These are phyloP conservation scores for Cystobasidium pallidum DNA, from an alignment of 1,284 basidiomycete genomes.

Conservation along the genomic window DNA sequence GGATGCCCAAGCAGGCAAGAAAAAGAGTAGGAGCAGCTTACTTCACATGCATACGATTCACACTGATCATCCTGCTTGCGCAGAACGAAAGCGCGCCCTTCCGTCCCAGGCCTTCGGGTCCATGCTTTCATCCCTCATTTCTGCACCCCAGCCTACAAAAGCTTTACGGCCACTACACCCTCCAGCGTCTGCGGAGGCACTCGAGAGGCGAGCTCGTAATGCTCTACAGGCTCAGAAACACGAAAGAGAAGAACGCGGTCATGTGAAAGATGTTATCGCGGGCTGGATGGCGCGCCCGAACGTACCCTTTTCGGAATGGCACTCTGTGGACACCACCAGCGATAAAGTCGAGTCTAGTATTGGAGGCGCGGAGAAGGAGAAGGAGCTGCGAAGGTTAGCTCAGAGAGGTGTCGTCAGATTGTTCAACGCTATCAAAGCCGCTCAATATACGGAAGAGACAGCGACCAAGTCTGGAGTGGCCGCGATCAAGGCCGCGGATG, in stretches of 20 bases:
- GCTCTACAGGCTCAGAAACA: constrained; percentile 51
- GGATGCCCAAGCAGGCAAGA: constrained; percentile 43
- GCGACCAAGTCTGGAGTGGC: constrained; percentile 45
- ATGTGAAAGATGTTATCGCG: constrained; percentile 54
- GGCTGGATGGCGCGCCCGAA: constrained; percentile 54
- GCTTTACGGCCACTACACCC: constrained; percentile 26
- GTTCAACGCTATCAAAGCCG: constrained; percentile 55
- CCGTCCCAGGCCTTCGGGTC: constrained; percentile 41
- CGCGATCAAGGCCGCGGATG: constrained; percentile 47
- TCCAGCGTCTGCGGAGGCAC: constrained; percentile 34
- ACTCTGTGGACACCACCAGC: constrained; percentile 15
- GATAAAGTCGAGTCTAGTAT: constrained; percentile 31
- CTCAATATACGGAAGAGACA: constrained; percentile 50
- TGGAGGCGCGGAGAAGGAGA: constrained; percentile 53
- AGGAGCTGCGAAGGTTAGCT: constrained; percentile 53
- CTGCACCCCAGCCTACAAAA: constrained; percentile 39
- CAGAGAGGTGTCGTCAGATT: constrained; percentile 55
- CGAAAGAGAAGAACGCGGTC: constrained; percentile 52
- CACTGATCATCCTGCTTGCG: background rate
- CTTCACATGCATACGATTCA: background rate
- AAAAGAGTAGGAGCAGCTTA: constrained; percentile 31
- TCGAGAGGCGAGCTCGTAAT: constrained; percentile 50
- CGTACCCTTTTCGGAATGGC: constrained; percentile 53
- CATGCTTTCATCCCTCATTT: constrained; percentile 39
- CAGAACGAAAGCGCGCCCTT: constrained; percentile 44